Evolutionary conservation across 139 green algal species (phyloP).

Genomic region (Picochlorum sp.): DNA sequence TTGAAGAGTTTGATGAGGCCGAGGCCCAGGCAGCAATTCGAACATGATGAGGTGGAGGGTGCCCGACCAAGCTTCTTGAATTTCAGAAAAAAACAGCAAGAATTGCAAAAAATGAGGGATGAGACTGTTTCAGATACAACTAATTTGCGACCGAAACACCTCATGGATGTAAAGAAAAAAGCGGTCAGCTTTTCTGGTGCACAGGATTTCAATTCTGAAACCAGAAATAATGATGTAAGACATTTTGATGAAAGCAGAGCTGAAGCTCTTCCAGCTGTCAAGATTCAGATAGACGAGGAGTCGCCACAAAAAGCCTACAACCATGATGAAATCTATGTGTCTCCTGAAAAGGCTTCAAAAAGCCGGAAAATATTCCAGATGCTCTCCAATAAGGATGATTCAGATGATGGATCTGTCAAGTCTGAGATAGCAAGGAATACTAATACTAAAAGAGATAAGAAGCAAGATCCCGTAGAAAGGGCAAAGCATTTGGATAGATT

Average conservation of each 20-base stretch:
- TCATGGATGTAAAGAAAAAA: neutral
- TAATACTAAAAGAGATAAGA: neutral
- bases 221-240: neutral
- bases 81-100: too few relatives aligned
- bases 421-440: neutral
- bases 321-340: too few relatives aligned
- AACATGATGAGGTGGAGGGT: too few relatives aligned
- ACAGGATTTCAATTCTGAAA: neutral
- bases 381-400: too few relatives aligned
- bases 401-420: too few relatives aligned
- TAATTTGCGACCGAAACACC: neutral
- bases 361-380: too few relatives aligned
- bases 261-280: neutral
- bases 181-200: neutral
- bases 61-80: too few relatives aligned
- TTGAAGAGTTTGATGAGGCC: too few relatives aligned
- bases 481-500: neutral
- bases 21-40: too few relatives aligned
- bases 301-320: too few relatives aligned
- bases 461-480: neutral
- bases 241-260: neutral
- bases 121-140: neutral
- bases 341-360: too few relatives aligned
- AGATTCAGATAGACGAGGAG: too few relatives aligned
- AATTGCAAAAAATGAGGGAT: neutral